Percentiles rank a stretch among this genome's conserved stretches.
Evolutionary conservation across 768 basidiomycete genomes (phyloP).

Genomic region (Coprinellus micaceus): DNA sequence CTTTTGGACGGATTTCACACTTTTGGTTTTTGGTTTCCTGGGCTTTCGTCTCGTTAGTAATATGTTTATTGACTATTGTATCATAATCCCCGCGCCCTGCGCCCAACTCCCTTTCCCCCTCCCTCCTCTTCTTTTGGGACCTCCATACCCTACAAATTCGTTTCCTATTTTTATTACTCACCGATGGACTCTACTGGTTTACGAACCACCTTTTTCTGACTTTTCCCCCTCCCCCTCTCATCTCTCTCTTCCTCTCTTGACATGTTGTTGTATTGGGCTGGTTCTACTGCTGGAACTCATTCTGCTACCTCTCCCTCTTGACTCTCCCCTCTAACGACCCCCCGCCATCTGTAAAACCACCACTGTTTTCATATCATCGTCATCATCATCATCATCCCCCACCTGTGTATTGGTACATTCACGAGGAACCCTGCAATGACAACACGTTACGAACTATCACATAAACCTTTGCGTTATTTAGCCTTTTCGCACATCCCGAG

Average conservation of each 20-base stretch:
- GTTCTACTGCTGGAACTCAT: constrained; percentile 1
- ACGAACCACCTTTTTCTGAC: background rate
- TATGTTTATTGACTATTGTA: constrained; percentile 14
- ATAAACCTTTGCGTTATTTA: background rate
- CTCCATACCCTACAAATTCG: constrained; percentile 3
- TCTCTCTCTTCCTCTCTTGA: too few relatives aligned
- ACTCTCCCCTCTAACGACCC: background rate
- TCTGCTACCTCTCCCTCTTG: background rate
- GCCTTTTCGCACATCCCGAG: background rate
- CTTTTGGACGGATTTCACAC: background rate
- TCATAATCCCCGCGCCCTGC: constrained; percentile 9
- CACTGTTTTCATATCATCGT: background rate
- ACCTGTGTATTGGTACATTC: constrained; percentile 6
- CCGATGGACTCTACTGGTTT: background rate
- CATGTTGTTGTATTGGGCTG: background rate
- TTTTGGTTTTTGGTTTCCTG: background rate
- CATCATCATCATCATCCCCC: too few relatives aligned
- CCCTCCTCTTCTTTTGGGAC: background rate
- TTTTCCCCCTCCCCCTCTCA: background rate
- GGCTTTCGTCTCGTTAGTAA: background rate
- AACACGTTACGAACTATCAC: background rate
- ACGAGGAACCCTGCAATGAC: constrained; percentile 5
- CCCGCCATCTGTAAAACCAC: constrained; percentile 6
- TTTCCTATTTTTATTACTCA: constrained; percentile 3
- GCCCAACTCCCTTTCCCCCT: too few relatives aligned